Conservation (phyloP, 768 basidiomycete species). For the Agrocybe praecox region DNA sequence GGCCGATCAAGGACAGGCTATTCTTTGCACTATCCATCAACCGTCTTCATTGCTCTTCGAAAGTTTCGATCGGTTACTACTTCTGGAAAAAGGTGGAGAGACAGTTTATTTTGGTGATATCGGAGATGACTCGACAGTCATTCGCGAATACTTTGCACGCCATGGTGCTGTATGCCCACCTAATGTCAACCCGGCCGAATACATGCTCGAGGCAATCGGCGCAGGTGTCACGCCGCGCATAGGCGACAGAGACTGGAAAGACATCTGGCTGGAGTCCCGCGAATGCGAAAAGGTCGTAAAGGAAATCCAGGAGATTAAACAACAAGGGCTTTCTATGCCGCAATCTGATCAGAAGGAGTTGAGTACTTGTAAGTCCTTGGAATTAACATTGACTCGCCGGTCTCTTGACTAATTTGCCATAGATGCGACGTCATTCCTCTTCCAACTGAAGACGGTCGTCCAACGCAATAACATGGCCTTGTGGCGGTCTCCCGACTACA, state of each 20-base stretch:
- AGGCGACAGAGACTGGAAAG: conserved; percentile 83
- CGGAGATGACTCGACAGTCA: conserved; percentile 66
- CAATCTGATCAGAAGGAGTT: conserved; percentile 39
- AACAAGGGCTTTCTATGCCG: conserved; percentile 44
- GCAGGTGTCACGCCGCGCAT: conserved; percentile 75
- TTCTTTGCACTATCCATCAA: conserved; percentile 90
- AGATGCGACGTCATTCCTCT: conserved; percentile 78
- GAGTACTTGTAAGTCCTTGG: conserved; percentile 46
- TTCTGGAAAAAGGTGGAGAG: conserved; percentile 78
- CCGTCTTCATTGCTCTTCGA: conserved; percentile 87
- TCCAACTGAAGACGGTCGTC: conserved; percentile 72
- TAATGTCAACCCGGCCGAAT: conserved; percentile 80
- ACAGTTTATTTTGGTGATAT: conserved; percentile 96
- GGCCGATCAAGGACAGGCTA: conserved; percentile 84
- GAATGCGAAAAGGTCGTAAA: conserved; percentile 47
- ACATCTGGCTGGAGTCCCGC: conserved; percentile 78
- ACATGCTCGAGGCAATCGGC: conserved; percentile 86
- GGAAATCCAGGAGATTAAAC: conserved; percentile 52
- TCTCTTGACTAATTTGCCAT: not conserved
- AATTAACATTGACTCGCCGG: not conserved
- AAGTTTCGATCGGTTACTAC: conserved; percentile 74
- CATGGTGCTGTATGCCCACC: conserved; percentile 75
- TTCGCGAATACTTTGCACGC: conserved; percentile 76
- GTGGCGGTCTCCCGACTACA: conserved; percentile 86
- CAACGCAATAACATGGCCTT: conserved; percentile 68